Evolutionary conservation across 306 rosid genomes (phyloP), one percentile per base, ranked within the genome.

Genomic region (Hippophae rhamnoides): DNA sequence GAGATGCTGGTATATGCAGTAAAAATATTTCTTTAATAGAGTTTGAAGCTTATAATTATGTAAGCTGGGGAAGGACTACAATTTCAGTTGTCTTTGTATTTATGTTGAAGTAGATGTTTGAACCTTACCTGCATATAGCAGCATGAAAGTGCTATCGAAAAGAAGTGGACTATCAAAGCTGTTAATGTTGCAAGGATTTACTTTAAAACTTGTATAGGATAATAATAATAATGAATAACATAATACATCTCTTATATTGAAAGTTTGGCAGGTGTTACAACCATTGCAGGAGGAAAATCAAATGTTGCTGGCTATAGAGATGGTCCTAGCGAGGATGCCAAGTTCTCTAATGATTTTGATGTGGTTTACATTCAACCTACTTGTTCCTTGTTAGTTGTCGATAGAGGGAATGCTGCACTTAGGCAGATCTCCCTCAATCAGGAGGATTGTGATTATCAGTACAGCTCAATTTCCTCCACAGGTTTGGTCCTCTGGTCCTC

Each of bases 201-300:
- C 7, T 49, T 25, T n/a, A 14, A 13, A 62, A 66, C 61, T 50
- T 56, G 43, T 60, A 51, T 52, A 60, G 63, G 59, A 46, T 51
- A 47, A 47, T 25, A 12, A 9, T 71, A 57, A 23, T 57, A 54
- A 50, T 31, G 38, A 31, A 31, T 31, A 2, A 2, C 38, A 11
- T 52, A 41, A 68, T 57, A 45, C 63, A 52, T 65, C 69, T 57
- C 38, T 69, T 69, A 25, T 43, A 50, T 67, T 53, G 47, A 69
- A 56, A 53, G 38, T 52, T 69, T 52, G 74, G 67, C 67, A 92
- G 99, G 96, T 47, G 96, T 92, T 65, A 88, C 96, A 54, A 92
- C 99, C 72, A 85, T 92, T 43, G 99, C 99, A n/a, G 99, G 99
- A 49, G 99, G 99, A 54, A 92, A 92, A 71, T 85, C 99, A 75